These are phyloP conservation scores for Orbilia javanica DNA, from an alignment of 2,329 filamentous ascomycete species.

Conservation along the genomic window DNA sequence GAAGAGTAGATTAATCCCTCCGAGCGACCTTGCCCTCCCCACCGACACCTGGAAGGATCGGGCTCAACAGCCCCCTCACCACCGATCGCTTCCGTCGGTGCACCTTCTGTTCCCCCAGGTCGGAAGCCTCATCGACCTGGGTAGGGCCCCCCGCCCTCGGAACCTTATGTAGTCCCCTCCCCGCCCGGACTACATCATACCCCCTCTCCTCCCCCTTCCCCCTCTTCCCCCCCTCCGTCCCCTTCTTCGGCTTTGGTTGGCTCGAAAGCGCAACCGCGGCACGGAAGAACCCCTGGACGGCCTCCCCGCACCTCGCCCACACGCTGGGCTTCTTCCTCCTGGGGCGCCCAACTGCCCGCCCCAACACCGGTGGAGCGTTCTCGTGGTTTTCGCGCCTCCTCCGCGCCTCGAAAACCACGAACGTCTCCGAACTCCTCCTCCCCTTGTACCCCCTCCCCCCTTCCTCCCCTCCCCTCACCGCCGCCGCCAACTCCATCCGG, in stretches of 20 bases:
- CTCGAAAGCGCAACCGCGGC: slow-evolving; percentile 17
- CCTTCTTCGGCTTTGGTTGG: slow-evolving; percentile 10
- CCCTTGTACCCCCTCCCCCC: background rate
- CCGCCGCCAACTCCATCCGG: background rate
- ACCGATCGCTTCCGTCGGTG: slow-evolving; percentile 36
- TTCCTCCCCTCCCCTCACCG: background rate
- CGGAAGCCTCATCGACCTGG: background rate
- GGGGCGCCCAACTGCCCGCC: slow-evolving; percentile 10
- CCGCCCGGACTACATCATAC: background rate
- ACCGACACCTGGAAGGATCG: background rate
- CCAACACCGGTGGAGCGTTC: slow-evolving; percentile 6
- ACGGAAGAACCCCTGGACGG: slow-evolving; percentile 16
- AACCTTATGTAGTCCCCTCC: background rate
- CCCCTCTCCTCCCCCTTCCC: background rate
- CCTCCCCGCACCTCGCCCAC: slow-evolving; percentile 3
- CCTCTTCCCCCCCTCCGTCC: background rate
- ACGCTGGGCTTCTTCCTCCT: background rate
- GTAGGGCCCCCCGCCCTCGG: background rate
- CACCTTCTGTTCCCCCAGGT: slow-evolving; percentile 11
- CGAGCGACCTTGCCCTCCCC: background rate
- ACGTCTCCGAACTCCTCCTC: slow-evolving; percentile 12
- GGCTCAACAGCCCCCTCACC: slow-evolving; percentile 18
- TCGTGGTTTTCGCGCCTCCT: slow-evolving; percentile 1
- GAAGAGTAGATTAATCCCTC: background rate
- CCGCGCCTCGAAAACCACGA: slow-evolving; percentile 13